Conservation (phyloP, 257 asterid species). For the Mentha longifolia region DNA sequence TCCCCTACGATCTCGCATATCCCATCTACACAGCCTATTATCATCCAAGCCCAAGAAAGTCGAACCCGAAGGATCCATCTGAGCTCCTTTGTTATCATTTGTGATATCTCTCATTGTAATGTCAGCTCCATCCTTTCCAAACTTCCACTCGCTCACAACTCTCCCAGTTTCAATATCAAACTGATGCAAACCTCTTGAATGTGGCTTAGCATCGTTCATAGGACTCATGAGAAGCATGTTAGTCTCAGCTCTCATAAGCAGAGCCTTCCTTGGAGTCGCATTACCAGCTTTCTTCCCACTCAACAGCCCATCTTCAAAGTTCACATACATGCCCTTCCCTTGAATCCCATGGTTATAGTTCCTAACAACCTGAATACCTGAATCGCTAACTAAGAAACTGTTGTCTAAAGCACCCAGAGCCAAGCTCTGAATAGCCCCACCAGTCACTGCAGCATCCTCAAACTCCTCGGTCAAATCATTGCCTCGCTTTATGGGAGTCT, state of each 20-base stretch:
- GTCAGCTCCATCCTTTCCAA: constrained; percentile 93
- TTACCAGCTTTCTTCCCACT: constrained; percentile 43
- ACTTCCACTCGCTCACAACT: constrained; percentile 90
- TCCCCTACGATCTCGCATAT: constrained; percentile 93
- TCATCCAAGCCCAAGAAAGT: constrained; percentile 97
- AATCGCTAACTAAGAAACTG: constrained; percentile 84
- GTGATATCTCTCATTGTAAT: constrained; percentile 91
- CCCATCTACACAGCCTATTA: constrained; percentile 93
- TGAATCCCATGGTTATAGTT: constrained; percentile 87
- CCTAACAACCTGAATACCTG: constrained; percentile 88
- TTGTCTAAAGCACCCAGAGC: constrained; percentile 94
- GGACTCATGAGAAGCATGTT: constrained; percentile 99
- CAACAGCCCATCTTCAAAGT: constrained; percentile 59
- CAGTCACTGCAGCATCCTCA: constrained; percentile 71
- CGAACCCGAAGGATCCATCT: constrained; percentile 93
- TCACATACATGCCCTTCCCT: constrained; percentile 87
- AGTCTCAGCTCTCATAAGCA: constrained; percentile 90
- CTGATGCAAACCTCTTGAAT: constrained; percentile 85
- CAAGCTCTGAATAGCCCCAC: constrained; percentile 83
- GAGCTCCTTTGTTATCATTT: constrained; percentile 88
- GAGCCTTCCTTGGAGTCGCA: constrained; percentile 81
- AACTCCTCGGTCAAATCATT: constrained; percentile 81
- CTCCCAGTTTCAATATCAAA: constrained; percentile 88
- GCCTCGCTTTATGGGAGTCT: constrained; percentile 48
- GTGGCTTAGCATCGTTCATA: constrained; percentile 57